Conservation (phyloP, 1,139 yeast genomes). For the Diutina mesorugosa region DNA sequence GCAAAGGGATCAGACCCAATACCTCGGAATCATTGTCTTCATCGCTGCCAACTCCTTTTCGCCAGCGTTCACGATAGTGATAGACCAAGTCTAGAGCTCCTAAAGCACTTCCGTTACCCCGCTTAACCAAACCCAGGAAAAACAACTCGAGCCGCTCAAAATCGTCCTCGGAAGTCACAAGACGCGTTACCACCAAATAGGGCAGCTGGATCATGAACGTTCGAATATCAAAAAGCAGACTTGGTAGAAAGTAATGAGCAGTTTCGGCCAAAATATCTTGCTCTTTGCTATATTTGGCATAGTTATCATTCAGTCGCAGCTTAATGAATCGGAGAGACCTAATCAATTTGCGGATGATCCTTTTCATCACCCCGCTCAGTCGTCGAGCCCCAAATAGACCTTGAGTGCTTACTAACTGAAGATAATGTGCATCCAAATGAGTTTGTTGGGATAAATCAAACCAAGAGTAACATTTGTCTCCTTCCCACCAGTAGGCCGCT, state of each 20-base stretch:
- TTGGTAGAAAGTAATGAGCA: conserved; percentile 16
- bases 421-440: background rate
- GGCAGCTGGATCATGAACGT: conserved; percentile 27
- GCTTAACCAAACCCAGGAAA: conserved; percentile 20
- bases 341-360: background rate
- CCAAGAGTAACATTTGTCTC: background rate
- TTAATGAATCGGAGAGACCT: background rate
- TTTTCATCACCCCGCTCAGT: background rate
- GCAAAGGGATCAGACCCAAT: background rate
- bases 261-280: conserved; percentile 13
- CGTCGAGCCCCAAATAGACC: background rate
- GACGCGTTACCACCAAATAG: conserved; percentile 13
- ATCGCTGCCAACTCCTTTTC: background rate
- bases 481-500: background rate
- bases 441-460: background rate
- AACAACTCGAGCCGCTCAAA: conserved; percentile 22
- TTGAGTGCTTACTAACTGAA: background rate
- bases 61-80: background rate
- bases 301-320: background rate
- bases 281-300: conserved; percentile 2
- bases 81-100: background rate
- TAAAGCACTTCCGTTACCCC: conserved; percentile 27
- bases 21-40: background rate
- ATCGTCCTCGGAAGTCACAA: conserved; percentile 14
- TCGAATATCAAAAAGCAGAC: conserved; percentile 18